Conservation (phyloP, 805 yeast species). For the Candida parachauliodes region DNA sequence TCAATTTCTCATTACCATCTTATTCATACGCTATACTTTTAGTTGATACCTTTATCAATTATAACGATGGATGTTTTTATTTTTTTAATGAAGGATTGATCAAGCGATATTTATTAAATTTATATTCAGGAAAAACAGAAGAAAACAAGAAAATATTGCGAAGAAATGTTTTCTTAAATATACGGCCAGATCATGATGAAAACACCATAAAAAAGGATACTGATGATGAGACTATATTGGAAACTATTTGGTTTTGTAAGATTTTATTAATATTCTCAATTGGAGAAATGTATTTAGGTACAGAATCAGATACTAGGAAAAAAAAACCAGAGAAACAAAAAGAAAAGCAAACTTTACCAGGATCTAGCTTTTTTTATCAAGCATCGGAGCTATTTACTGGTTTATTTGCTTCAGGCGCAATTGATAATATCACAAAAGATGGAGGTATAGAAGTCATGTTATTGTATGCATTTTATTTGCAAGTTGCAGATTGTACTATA, state of each 20-base stretch:
- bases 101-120: constrained; percentile 58
- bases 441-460: constrained; percentile 77
- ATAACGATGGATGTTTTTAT: constrained; percentile 81
- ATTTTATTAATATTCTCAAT: constrained; percentile 68
- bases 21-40: constrained; percentile 71
- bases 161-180: constrained; percentile 25
- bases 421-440: constrained; percentile 71
- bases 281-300: constrained; percentile 81
- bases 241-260: constrained; percentile 80
- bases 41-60: constrained; percentile 72
- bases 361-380: constrained; percentile 73
- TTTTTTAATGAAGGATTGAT: constrained; percentile 81
- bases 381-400: constrained; percentile 80
- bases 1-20: constrained; percentile 70
- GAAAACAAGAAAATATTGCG: constrained; percentile 37
- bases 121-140: constrained; percentile 50
- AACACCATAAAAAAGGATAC: constrained; percentile 40
- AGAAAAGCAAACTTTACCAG: constrained; percentile 54
- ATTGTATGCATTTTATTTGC: constrained; percentile 72
- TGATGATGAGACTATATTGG: constrained; percentile 57
- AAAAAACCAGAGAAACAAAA: constrained; percentile 12
- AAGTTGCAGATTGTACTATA: constrained; percentile 80
- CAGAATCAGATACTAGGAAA: constrained; percentile 51
- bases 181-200: constrained; percentile 30
- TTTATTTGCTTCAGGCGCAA: constrained; percentile 72